Percentiles rank a stretch among this genome's conserved stretches.
Conservation (phyloP, 768 basidiomycete genomes). For the Omphalotus guepiniiformis region DNA sequence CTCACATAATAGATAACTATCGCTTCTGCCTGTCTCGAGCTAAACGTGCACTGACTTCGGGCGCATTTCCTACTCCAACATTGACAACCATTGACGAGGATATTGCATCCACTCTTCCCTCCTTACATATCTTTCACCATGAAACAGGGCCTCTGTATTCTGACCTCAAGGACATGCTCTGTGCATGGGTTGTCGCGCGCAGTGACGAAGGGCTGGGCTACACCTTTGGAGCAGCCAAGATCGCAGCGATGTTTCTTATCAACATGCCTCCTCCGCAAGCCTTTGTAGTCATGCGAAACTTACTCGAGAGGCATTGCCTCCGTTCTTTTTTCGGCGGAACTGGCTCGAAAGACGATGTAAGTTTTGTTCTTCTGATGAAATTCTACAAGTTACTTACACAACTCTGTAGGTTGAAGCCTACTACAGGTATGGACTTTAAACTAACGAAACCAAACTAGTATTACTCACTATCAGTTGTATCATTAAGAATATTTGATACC, state of each 20-base stretch:
- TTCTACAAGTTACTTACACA: slow-evolving; percentile 19
- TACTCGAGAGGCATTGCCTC: slow-evolving; percentile 81
- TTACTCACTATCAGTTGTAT: slow-evolving; percentile 13
- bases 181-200: slow-evolving; percentile 84
- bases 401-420: slow-evolving; percentile 84
- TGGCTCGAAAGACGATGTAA: slow-evolving; percentile 71
- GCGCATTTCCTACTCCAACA: slow-evolving; percentile 61
- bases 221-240: slow-evolving; percentile 58
- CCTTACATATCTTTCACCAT: slow-evolving; percentile 75
- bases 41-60: slow-evolving; percentile 60
- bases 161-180: slow-evolving; percentile 80
- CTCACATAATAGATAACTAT: slow-evolving; percentile 53
- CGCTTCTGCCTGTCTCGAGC: slow-evolving; percentile 70
- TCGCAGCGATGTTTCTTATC: slow-evolving; percentile 84
- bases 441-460: neutral
- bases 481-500: slow-evolving; percentile 81
- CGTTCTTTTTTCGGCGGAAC: slow-evolving; percentile 80
- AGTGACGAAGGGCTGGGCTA: slow-evolving; percentile 83
- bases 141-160: slow-evolving; percentile 74
- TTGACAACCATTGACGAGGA: slow-evolving; percentile 70
- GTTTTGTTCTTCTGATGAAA: slow-evolving; percentile 22
- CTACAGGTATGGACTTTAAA: slow-evolving; percentile 56
- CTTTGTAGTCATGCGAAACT: slow-evolving; percentile 80
- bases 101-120: slow-evolving; percentile 66
- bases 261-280: slow-evolving; percentile 74